Evolutionary conservation across 2,329 filamentous ascomycete genomes (phyloP), one percentile per base, ranked within the genome.

Genomic region (Hypoxylon sp.): DNA sequence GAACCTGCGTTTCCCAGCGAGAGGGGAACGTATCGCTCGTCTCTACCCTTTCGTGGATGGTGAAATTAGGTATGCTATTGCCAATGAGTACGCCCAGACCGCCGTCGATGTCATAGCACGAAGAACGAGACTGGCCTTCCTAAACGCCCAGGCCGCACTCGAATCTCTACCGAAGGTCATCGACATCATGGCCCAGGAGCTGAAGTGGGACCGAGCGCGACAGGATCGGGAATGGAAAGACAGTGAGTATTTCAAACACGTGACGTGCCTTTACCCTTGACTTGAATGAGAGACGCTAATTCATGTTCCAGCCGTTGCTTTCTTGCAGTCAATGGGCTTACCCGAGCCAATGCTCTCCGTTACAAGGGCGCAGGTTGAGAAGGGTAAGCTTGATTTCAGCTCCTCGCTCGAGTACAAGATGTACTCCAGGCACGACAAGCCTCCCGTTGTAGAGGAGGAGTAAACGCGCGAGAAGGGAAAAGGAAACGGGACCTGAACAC

Each of bases 41-140:
- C 83, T 97, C 26, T 97, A 97, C 78, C 93, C 94, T 12, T 97
- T 96, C 78, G 88, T 97, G 24, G 94, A 97, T 74, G 93, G 93
- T 50, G 95, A 98, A 80, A 86, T 97, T 40, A 88, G 93, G 58
- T 97, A 97, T 77, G 93, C 93, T 22, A 89, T 97, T 40, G 85
- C 89, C 52, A 90, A 97, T 78, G 95, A 97, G 80, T 96, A 96
- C 75, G 95, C 95, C 2, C 92, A 97, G 78, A 96, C 93, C 2
- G 93, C 93, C 1, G 90, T 94, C 14, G 94, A 97, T 76, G 91
- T 97, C 11, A 83, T 97, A 48, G 94, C 93, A 2, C 87, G 95
- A 63, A 86, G 94, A 66, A 97, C 92, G 40, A 85, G 95, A 60
- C 81, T 97, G 59, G 92, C 93, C 7, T 98, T 97, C 82, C 81